A percentile compares a stretch with the other conserved stretches of the same genome.
Evolutionary conservation across 257 asterid species (phyloP).

Genomic region (Lavandula angustifolia): DNA sequence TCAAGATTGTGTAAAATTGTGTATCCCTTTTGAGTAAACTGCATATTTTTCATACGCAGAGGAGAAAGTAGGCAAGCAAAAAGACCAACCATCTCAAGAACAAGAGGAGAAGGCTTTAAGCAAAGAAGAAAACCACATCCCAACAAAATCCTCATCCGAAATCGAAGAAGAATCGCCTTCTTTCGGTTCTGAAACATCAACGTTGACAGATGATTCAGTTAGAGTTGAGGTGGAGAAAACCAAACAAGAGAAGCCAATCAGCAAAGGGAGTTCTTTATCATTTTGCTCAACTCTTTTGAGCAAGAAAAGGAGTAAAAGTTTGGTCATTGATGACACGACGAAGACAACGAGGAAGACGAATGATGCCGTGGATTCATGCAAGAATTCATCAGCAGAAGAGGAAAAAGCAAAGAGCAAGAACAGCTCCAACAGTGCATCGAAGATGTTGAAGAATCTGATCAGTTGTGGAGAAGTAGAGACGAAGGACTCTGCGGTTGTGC

Average conservation of each 20-base stretch:
- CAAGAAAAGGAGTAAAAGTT: constrained; percentile 38
- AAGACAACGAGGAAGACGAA: constrained; percentile 10
- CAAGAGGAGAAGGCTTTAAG: constrained; percentile 29
- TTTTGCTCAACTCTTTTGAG: constrained; percentile 35
- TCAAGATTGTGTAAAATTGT: too few relatives aligned
- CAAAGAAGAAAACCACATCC: constrained; percentile 38
- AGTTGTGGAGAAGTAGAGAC: constrained; percentile 70
- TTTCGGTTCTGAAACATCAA: constrained; percentile 69
- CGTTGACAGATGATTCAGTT: constrained; percentile 54
- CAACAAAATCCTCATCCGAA: constrained; percentile 50
- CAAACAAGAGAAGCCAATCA: constrained; percentile 21
- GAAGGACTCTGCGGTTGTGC: constrained; percentile 54
- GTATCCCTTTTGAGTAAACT: background rate
- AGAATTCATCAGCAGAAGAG: constrained; percentile 22
- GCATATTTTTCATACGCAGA: constrained; percentile 31
- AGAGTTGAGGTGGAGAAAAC: constrained; percentile 36
- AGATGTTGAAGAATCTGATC: constrained; percentile 59
- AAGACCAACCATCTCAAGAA: constrained; percentile 27
- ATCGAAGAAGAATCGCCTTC: constrained; percentile 64
- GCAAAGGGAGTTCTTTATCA: constrained; percentile 13
- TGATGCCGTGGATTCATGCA: constrained; percentile 16
- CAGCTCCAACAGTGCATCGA: constrained; percentile 42
- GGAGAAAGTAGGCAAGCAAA: constrained; percentile 38
- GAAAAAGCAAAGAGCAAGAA: constrained; percentile 45
- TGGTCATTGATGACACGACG: constrained; percentile 27